These are phyloP conservation scores for Articulospora tetracladia DNA, from an alignment of 495 filamentous ascomycete species.

Conservation along the genomic window DNA sequence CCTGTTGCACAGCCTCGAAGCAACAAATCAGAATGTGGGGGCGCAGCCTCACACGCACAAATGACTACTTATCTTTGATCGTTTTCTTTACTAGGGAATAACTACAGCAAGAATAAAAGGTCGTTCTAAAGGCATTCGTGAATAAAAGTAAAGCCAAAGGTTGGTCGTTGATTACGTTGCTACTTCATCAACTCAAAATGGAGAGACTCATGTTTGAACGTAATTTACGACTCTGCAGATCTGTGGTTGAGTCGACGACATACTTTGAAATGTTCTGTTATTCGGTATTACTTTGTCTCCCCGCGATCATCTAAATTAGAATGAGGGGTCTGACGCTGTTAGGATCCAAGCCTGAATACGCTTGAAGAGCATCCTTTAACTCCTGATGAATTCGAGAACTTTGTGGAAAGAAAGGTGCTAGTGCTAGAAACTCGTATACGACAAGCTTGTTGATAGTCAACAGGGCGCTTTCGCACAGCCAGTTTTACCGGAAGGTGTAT, in stretches of 20 bases:
- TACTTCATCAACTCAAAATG: too few species aligned
- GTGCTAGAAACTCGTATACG: too few species aligned
- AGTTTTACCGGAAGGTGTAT: slow-evolving; percentile 34
- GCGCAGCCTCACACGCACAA: too few species aligned
- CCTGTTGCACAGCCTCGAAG: too few species aligned
- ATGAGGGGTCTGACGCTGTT: background rate
- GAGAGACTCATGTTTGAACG: slow-evolving; percentile 49
- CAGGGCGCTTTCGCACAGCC: slow-evolving; percentile 43
- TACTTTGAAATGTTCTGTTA: slow-evolving; percentile 56
- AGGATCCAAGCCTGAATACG: slow-evolving; percentile 40
- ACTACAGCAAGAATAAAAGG: too few species aligned
- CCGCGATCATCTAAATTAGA: background rate
- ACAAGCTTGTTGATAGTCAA: slow-evolving; percentile 17
- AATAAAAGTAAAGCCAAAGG: too few species aligned
- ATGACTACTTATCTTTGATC: too few species aligned
- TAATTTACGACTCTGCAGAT: slow-evolving; percentile 36
- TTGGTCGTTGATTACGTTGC: too few species aligned
- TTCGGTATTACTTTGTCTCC: slow-evolving; percentile 38
- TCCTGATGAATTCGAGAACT: slow-evolving; percentile 51
- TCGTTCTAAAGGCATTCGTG: too few species aligned
- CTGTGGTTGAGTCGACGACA: slow-evolving; percentile 43
- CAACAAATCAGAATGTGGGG: too few species aligned
- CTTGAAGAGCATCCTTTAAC: slow-evolving; percentile 45
- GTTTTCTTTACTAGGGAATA: too few species aligned
- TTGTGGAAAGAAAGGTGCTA: slow-evolving; percentile 42